Base-by-base conservation (phyloP, 1,284 basidiomycete species). In the Boletus semigastroideus region DNA sequence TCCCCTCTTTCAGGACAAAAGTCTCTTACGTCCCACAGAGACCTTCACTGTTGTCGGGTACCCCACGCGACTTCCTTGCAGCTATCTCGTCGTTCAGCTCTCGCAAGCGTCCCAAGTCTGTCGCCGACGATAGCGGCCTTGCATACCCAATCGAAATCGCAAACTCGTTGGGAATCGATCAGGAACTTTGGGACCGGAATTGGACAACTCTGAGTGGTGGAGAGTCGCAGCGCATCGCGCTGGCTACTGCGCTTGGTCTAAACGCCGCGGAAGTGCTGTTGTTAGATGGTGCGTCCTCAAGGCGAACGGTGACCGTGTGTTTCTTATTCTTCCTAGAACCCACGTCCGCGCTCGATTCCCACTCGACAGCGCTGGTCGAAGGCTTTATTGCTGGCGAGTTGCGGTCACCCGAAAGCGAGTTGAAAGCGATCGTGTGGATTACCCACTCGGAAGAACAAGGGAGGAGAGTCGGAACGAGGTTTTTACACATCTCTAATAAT, bases 21-120 rank as follows among this genome's bases (percentile, higher is more conserved):
- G 84, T 94, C 3, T 79, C 86, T 57, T 94, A 94, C 65, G 84
- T 94, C 39, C 92, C 92, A 0, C 92, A 94, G 68, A 77, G 92
- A 19, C 86, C 92, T 0, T 88, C 90, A 0, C 73, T 94, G 14
- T 79, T 94, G n/a, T 82, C 90, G 1, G 87, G 86, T 6, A 87
- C 87, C 5, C 92, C 92, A 2, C 75, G 79, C 31, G 83, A 88
- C 53, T 90, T 93, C 59, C 72, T 93, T 48, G 63, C 70, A 4
- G 74, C 79, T 0, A 72, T 92, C 52, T 73, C 73, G 27, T 67
- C 72, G 10, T 87, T 92, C 61, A 63, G 69, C 28, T 78, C 87
- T 12, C 85, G 86, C 52, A 59, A 56, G 33, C 48, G 61, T 10
- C 52, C 64, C 17, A 65, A 65, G 30, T 60, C 65, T 7, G 45